A percentile compares a stretch with the other conserved stretches of the same genome.
Evolutionary conservation across 108 stramenopile genomes (phyloP).

Genomic region (Chaetoceros tenuissimus): DNA sequence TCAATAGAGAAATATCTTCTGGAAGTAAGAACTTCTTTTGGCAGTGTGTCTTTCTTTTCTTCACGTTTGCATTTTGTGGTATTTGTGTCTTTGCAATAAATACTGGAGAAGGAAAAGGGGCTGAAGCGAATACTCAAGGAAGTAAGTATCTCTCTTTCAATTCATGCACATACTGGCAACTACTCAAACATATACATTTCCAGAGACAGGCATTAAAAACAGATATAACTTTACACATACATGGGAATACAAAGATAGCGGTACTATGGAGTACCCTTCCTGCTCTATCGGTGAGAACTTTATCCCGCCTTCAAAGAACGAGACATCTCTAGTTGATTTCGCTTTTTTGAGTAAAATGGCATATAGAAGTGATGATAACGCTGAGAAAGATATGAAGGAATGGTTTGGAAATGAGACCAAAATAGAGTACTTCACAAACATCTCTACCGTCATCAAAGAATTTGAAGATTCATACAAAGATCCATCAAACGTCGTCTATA

Average conservation of each 20-base stretch:
- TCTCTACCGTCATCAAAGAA: conserved; percentile 36
- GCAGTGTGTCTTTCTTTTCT: background rate
- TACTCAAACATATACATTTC: no score
- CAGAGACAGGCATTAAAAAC: no score
- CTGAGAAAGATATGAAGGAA: conserved; percentile 19
- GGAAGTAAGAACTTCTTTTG: background rate
- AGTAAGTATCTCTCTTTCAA: no score
- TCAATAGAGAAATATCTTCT: background rate
- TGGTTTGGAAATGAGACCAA: conserved; percentile 59
- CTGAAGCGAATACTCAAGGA: no score
- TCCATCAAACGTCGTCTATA: conserved; percentile 49
- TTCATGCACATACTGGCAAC: no score
- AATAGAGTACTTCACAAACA: no score
- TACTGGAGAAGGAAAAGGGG: background rate
- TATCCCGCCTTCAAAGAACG: conserved; percentile 1
- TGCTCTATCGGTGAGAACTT: conserved; percentile 4
- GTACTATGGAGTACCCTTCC: conserved; percentile 7
- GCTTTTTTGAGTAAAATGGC: conserved; percentile 37
- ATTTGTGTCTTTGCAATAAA: background rate
- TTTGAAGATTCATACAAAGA: conserved; percentile 1
- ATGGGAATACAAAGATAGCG: conserved; percentile 15
- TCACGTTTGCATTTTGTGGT: background rate
- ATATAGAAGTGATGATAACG: conserved; percentile 17
- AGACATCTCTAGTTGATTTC: conserved; percentile 42
- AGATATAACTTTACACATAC: conserved; percentile 1